Evolutionary conservation across 345 rosid species (phyloP), one percentile per base, ranked within the genome.

Genomic region (Lepidium africanum): DNA sequence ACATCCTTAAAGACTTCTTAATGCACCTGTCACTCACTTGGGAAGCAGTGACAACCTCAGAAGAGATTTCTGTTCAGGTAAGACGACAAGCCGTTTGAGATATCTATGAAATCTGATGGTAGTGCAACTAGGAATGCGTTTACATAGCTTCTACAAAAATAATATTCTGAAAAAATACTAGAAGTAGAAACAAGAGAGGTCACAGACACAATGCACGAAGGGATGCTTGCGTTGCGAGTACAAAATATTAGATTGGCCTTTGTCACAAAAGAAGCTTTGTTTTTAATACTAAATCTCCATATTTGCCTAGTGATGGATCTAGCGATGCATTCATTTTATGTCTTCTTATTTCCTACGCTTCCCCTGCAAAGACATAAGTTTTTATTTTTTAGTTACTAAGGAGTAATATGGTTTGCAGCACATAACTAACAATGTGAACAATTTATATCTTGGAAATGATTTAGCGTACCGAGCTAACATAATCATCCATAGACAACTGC

Each of bases 401-500:
- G 5, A 54, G 7, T 42, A 14, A 58, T 46, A 27, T 21, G 9
- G 6, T 51, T 40, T 39, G 36, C 35, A 49, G 30, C 6, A 19
- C 3, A 33, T 52, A 47, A 50, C 25, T 14, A 40, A 33, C 9
- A 16, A 54, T 2, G 43, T 25, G 25, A 5, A 32, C 6, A 37
- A 10, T 12, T 11, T 41, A 10, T 1, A n/a, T 49, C 59, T 5
- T 6, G 53, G 65, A 56, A 70, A 43, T 32, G 45, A 36, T 51
- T 40, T 40, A 12, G 63, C 55, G 1, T 74, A 14, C 83, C 87
- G 90, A 77, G 77, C 74, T 81, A 54, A 83, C 32, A 40, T 82
- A 87, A 66, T 94, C 96, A 76, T 89, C 97, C 92, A 87, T 90
- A 5, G 98, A 78, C 27, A 81, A 75, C 76, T 94, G 97, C 80